Evolutionary conservation across 345 rosid species (phyloP).

Genomic region (Viola odorata): DNA sequence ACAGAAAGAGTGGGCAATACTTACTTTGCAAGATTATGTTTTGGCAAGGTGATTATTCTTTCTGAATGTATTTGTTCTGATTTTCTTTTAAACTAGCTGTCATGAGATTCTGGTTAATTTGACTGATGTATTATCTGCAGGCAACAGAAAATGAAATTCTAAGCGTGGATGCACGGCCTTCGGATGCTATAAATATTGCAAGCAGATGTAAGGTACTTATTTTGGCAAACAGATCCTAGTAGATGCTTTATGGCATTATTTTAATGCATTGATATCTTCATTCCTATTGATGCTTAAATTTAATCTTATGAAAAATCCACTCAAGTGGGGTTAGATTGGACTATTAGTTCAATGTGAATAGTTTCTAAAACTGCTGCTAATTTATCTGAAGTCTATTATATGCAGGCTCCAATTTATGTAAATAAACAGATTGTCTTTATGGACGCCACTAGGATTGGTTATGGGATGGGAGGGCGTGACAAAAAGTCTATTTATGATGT

Average conservation of each 20-base stretch:
- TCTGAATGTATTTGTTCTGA: conserved; percentile 9
- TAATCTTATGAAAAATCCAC: no score
- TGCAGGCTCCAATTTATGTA: conserved; percentile 86
- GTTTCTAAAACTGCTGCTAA: background rate
- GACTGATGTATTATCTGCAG: conserved; percentile 41
- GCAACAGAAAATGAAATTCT: conserved; percentile 51
- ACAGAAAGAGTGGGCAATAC: conserved; percentile 67
- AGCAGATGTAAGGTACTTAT: conserved; percentile 49
- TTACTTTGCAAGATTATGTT: conserved; percentile 56
- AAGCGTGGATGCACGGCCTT: conserved; percentile 73
- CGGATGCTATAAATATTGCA: conserved; percentile 88
- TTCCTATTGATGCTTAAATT: no score
- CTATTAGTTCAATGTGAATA: background rate
- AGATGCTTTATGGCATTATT: background rate
- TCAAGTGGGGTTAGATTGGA: background rate
- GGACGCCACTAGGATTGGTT: conserved; percentile 74
- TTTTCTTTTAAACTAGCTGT: conserved; percentile 9
- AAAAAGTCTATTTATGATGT: conserved; percentile 62
- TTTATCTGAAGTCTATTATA: conserved; percentile 14
- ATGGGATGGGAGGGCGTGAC: conserved; percentile 45
- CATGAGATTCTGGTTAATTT: background rate
- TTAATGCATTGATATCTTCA: background rate
- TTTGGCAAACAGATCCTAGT: background rate
- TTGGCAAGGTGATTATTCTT: conserved; percentile 56
- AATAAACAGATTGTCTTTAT: conserved; percentile 64